phyloP scores from a whole-genome alignment of 306 rosid species.

The Echinosophora koreensis region DNA sequence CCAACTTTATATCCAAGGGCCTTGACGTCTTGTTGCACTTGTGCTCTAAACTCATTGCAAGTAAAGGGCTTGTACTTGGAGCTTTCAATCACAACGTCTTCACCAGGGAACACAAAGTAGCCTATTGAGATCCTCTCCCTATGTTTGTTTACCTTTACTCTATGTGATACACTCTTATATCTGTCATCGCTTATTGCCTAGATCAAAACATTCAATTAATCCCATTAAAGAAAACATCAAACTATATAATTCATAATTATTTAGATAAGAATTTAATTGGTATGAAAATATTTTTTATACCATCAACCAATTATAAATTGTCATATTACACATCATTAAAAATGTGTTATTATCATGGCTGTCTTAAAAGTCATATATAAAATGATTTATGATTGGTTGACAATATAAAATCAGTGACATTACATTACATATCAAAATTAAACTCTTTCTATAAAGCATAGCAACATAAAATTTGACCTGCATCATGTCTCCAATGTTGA shows the following conservation, averaged over 20 bases:
- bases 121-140: constrained; percentile 68
- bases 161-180: constrained; percentile 69
- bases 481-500: constrained; percentile 57
- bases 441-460: too few relatives aligned
- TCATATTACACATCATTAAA: too few relatives aligned
- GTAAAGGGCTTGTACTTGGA: constrained; percentile 75
- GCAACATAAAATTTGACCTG: constrained; percentile 39
- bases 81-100: constrained; percentile 62
- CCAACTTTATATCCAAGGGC: constrained; percentile 69
- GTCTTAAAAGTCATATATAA: too few relatives aligned
- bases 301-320: too few relatives aligned
- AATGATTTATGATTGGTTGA: too few relatives aligned
- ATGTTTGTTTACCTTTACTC: constrained; percentile 63
- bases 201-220: background rate
- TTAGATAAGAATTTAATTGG: too few relatives aligned
- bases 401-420: too few relatives aligned
- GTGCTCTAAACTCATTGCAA: constrained; percentile 66
- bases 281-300: too few relatives aligned
- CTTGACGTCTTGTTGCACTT: constrained; percentile 67
- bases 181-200: constrained; percentile 74
- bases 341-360: too few relatives aligned
- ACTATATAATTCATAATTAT: too few relatives aligned
- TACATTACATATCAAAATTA: too few relatives aligned
- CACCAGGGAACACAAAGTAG: constrained; percentile 76
- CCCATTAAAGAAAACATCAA: background rate